Evolutionary conservation across 2,329 filamentous ascomycete species (phyloP), one percentile per base, ranked within the genome.

Genomic region (Phialemoniopsis sp.): DNA sequence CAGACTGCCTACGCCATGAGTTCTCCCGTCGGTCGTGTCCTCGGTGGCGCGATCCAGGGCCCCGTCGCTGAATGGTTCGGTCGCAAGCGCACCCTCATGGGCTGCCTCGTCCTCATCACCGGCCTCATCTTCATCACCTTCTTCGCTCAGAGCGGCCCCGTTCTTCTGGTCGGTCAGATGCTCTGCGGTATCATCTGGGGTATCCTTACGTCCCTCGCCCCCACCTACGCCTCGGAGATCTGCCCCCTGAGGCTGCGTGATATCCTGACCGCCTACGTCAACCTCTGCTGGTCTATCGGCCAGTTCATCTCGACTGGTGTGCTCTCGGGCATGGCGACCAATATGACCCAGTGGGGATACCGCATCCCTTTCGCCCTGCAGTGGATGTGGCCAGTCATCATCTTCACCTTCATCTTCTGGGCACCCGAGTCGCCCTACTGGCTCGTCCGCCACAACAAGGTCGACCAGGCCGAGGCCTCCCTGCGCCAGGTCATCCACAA

Each of bases 321-420:
- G 1, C 52, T 69, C 9, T 56, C 58, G 17, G 59, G 49, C 6
- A 59, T 70, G 14, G 50, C 68, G 4, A 57, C 21, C 38, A 51
- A 3, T 54, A 54, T 10, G 10, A 42, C 44, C 37, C 49, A 71
- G 39, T 78, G 76, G 71, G 73, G 75, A 3, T 83, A 80, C 15
- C 54, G 72, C 7, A 55, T 59, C 2, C 59, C 56, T 43, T 54
- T 78, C 15, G 68, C 70, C 1, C 55, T 57, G 0, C 62, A 65
- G 41, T 21, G 36, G 35, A 55, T 63, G 40, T 67, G 64, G 40
- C 46, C 55, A 15, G 15, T 55, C 13, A 49, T 67, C 37, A 57
- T 64, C 17, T 13, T 34, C 16, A 31, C n/a, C 21, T 40, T 40
- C 14, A 18, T 46, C 3, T 19, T 18, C 12, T 46, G 38, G 21